Conservation (phyloP, 2,329 filamentous ascomycete species). For the Aspergillus nomiae region DNA sequence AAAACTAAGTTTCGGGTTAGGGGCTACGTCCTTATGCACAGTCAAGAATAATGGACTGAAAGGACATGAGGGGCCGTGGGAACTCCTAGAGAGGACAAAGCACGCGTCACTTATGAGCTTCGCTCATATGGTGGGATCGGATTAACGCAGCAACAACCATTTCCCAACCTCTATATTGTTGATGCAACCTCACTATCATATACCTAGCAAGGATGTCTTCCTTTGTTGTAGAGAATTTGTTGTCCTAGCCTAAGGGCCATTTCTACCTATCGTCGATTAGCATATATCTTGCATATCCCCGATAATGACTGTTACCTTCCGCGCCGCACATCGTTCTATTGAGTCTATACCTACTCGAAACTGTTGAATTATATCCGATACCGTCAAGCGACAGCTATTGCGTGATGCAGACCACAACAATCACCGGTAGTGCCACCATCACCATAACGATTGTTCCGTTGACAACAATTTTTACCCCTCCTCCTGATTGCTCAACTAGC, state of each 20-base stretch:
- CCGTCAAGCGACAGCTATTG: not conserved
- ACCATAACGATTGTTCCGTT: not conserved
- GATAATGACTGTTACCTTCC: not conserved
- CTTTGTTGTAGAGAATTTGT: not conserved
- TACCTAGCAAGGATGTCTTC: not conserved
- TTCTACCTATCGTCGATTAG: too few relatives aligned
- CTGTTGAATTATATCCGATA: not conserved
- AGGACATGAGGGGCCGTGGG: not conserved
- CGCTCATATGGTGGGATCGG: not conserved
- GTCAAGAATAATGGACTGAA: not conserved
- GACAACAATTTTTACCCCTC: constrained; percentile 25
- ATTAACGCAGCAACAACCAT: not conserved
- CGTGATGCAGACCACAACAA: not conserved
- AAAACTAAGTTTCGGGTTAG: not conserved
- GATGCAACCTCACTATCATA: not conserved
- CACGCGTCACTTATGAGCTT: not conserved
- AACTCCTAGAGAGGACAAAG: not conserved
- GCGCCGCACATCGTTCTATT: not conserved
- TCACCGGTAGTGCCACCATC: not conserved
- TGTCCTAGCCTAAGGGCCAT: too few relatives aligned
- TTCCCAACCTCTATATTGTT: not conserved
- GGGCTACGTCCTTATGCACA: not conserved
- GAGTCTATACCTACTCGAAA: not conserved
- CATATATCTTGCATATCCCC: too few relatives aligned
- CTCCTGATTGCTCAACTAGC: constrained; percentile 19